Evolutionary conservation across 2,329 filamentous ascomycete species (phyloP).

Genomic region (Aureobasidium mangrovei): DNA sequence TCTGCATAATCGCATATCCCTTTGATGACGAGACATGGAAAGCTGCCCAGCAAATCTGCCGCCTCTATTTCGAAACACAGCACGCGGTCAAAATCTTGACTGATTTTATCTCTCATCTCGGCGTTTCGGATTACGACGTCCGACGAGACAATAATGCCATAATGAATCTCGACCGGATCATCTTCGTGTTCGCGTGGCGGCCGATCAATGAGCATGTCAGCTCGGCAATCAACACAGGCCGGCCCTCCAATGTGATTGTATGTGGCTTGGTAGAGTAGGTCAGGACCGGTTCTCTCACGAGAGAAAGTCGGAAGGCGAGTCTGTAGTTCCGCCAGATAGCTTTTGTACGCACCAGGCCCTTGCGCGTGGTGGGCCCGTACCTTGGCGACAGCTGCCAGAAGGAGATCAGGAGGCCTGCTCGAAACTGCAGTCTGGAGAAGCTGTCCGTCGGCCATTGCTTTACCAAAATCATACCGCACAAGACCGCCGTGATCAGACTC

Average conservation of each 20-base stretch:
- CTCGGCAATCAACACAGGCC: neutral
- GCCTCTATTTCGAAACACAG: slow-evolving; percentile 21
- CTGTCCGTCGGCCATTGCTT: neutral
- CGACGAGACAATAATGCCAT: slow-evolving; percentile 17
- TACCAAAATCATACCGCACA: slow-evolving; percentile 21
- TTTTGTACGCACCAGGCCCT: too few relatives aligned
- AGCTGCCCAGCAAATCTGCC: slow-evolving; percentile 17
- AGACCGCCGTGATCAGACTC: slow-evolving; percentile 19
- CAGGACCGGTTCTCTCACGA: neutral
- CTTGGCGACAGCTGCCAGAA: too few relatives aligned
- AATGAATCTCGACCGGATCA: slow-evolving; percentile 4
- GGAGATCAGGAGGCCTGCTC: neutral
- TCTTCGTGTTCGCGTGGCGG: too few relatives aligned
- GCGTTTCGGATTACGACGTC: slow-evolving; percentile 25
- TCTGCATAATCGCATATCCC: slow-evolving; percentile 21
- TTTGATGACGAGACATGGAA: slow-evolving; percentile 19
- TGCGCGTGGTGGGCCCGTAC: too few relatives aligned
- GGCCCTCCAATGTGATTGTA: neutral
- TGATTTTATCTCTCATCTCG: slow-evolving; percentile 18
- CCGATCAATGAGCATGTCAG: too few relatives aligned
- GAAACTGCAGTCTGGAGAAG: neutral
- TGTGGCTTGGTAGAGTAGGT: neutral
- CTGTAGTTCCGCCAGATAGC: too few relatives aligned
- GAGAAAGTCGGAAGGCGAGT: neutral
- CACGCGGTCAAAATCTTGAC: slow-evolving; percentile 15